phyloP scores from a whole-genome alignment of 306 rosid species.

The Cajanus cajan region DNA sequence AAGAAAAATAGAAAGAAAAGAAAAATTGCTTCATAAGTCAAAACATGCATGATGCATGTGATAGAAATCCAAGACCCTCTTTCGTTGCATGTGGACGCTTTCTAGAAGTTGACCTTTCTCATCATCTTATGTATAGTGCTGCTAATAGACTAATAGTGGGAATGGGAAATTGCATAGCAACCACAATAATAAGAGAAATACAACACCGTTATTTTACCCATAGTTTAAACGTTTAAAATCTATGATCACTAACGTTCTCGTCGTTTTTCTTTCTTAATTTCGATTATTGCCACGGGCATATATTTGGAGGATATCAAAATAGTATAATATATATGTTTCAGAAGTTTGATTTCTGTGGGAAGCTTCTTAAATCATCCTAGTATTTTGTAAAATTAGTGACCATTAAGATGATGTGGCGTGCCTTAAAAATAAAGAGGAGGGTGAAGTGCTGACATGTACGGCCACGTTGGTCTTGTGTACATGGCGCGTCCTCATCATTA shows the following conservation, averaged over 20 bases:
- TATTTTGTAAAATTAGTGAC: too few species aligned
- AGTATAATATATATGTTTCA: too few species aligned
- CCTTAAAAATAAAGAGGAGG: too few species aligned
- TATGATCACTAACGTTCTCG: background rate
- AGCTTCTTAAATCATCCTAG: too few species aligned
- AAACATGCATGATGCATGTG: background rate
- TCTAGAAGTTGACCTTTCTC: too few species aligned
- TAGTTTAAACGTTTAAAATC: background rate
- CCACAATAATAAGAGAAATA: conserved; percentile 20
- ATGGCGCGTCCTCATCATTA: background rate
- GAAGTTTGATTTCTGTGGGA: too few species aligned
- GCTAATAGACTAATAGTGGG: too few species aligned
- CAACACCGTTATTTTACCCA: conserved; percentile 6
- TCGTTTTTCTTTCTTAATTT: background rate
- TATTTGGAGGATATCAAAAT: too few species aligned
- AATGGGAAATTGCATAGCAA: conserved; percentile 12
- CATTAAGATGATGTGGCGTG: too few species aligned
- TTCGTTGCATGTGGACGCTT: background rate
- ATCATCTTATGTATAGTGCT: too few species aligned
- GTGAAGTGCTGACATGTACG: background rate
- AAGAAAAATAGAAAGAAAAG: too few species aligned
- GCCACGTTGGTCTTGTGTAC: background rate
- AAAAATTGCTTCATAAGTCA: background rate
- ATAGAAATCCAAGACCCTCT: background rate
- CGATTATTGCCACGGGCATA: too few species aligned